A percentile compares a stretch with the other conserved stretches of the same genome.
phyloP scores from a whole-genome alignment of 2,329 filamentous ascomycete species.

The Neonectria punicea region DNA sequence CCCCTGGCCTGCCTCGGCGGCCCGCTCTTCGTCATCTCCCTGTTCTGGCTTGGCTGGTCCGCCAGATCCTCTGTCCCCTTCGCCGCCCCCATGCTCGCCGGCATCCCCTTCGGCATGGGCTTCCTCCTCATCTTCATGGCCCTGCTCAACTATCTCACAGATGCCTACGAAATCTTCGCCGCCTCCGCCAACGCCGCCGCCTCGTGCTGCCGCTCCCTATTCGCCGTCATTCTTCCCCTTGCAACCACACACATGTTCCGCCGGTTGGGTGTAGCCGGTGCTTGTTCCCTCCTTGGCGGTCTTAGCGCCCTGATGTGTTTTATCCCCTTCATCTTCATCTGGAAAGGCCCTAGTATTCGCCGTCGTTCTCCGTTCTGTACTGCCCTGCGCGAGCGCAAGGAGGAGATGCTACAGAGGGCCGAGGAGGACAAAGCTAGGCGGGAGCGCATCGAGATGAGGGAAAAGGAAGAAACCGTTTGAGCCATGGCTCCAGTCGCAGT shows the following conservation, averaged over 20 bases:
- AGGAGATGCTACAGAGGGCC: slow-evolving; percentile 54
- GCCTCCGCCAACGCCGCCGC: slow-evolving; percentile 83
- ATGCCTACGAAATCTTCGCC: slow-evolving; percentile 74
- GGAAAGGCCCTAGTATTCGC: slow-evolving; percentile 65
- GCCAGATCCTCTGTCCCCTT: slow-evolving; percentile 60
- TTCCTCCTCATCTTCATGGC: slow-evolving; percentile 73
- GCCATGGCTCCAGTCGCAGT: neutral
- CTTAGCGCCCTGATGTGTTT: slow-evolving; percentile 61
- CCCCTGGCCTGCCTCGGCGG: slow-evolving; percentile 78
- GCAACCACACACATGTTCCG: slow-evolving; percentile 62
- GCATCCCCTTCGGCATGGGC: slow-evolving; percentile 69
- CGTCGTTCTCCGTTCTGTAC: slow-evolving; percentile 70
- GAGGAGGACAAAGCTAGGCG: slow-evolving; percentile 49
- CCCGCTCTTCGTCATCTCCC: slow-evolving; percentile 65
- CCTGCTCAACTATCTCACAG: slow-evolving; percentile 71
- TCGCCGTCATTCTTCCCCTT: slow-evolving; percentile 77
- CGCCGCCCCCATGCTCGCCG: slow-evolving; percentile 67
- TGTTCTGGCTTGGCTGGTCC: slow-evolving; percentile 73
- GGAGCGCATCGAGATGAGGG: slow-evolving; percentile 36
- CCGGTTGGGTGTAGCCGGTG: slow-evolving; percentile 58
- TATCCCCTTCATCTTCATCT: slow-evolving; percentile 64
- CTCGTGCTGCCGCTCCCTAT: slow-evolving; percentile 94
- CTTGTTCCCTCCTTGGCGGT: slow-evolving; percentile 63
- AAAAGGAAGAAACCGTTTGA: slow-evolving; percentile 34
- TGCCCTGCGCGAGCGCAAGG: slow-evolving; percentile 63